Evolutionary conservation across 768 basidiomycete genomes (phyloP), one percentile per base, ranked within the genome.

Genomic region (Rhizopogon vulgaris): DNA sequence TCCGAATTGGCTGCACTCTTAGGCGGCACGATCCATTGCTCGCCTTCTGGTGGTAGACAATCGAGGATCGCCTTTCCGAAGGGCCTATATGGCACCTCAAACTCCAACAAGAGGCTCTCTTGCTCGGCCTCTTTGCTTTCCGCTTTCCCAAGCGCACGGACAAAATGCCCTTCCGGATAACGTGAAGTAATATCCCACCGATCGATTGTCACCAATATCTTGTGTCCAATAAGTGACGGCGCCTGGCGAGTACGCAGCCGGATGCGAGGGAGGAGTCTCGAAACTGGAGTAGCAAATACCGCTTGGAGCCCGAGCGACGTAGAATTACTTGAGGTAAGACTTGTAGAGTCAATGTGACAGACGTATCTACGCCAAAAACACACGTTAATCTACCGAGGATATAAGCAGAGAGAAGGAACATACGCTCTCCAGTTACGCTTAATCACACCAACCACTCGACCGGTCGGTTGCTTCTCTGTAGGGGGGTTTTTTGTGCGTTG

Each of bases 141-240:
- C 0, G 84, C 91, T 60, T 82, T 83, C 2, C 96, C 96, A 1
- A 99, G 77, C 0, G 92, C 83, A 38, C 95, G 83, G 18, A 98
- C 94, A 56, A 99, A 92, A 64, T 99, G 96, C 0, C 96, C 96
- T 60, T 97, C 94, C 0, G 96, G 96, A 63, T 97, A 96, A 17
- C 92, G 79, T 1, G 90, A 92, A 9, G 83, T 86, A 5, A 74
- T 70, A 25, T 90, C 85, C 96, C 96, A 99, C 38, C 85, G 76
- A 64, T 99, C 96, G 60, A 98, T 91, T 2, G 90, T 86, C 39
- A 98, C 92, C 24, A 99, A 81, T 58, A 99, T 95, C 67, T 99
- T 98, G 66, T 99, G 94, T 36, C 85, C 83, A 15, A 96, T 68
- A 14, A 99, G 82, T 2, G 79, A 68, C 0, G 93, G 89, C 1